A percentile compares a stretch with the other conserved stretches of the same genome.
phyloP scores from a whole-genome alignment of 257 asterid genomes.

The Ehretia macrophylla region DNA sequence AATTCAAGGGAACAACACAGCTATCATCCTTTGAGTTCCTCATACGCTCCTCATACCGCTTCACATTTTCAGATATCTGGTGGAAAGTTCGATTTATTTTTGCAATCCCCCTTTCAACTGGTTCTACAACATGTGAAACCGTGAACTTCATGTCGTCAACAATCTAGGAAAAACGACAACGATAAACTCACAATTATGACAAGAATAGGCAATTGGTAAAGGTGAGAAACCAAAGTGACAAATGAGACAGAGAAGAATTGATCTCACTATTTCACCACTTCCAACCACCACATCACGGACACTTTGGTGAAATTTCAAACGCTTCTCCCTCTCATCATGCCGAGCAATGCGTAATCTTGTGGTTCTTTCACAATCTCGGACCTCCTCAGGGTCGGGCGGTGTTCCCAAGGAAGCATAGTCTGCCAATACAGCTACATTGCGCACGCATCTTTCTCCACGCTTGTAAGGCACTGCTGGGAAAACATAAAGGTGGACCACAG shows the following conservation, averaged over 20 bases:
- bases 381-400: slow-evolving; percentile 96
- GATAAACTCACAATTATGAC: slow-evolving; percentile 4
- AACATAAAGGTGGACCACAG: slow-evolving; percentile 87
- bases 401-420: slow-evolving; percentile 89
- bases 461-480: slow-evolving; percentile 92
- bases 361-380: slow-evolving; percentile 69
- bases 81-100: slow-evolving; percentile 75
- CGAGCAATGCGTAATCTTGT: slow-evolving; percentile 52
- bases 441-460: slow-evolving; percentile 95
- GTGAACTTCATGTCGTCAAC: slow-evolving; percentile 97
- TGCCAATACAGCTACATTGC: slow-evolving; percentile 85
- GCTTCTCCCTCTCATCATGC: slow-evolving; percentile 60
- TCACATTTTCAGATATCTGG: slow-evolving; percentile 89
- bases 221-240: not conserved
- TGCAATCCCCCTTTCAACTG: slow-evolving; percentile 94
- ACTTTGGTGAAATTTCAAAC: slow-evolving; percentile 80
- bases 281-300: slow-evolving; percentile 93
- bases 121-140: slow-evolving; percentile 87
- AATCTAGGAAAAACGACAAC: slow-evolving; percentile 39
- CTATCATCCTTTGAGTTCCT: slow-evolving; percentile 79
- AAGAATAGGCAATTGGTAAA: not conserved
- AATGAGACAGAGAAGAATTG: not conserved
- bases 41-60: slow-evolving; percentile 53
- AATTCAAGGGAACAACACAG: slow-evolving; percentile 68
- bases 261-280: slow-evolving; percentile 90